Conservation (phyloP, 1,284 basidiomycete genomes). For the Puccinia horiana region DNA sequence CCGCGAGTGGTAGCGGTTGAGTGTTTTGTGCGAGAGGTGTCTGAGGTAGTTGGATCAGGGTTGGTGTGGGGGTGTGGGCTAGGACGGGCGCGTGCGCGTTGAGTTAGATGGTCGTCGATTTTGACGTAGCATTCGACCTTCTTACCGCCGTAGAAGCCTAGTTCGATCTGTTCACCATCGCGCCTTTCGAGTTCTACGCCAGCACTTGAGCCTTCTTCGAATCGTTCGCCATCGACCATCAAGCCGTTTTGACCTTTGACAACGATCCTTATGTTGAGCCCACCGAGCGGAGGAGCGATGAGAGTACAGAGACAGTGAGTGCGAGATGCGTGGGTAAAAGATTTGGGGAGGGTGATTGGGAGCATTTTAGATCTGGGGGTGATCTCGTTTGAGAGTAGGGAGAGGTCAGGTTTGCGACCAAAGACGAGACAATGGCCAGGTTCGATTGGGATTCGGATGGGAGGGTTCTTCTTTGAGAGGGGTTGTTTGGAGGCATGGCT, state of each 20-base stretch:
- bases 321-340: constrained; percentile 49
- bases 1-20: not conserved
- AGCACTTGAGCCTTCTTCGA: constrained; percentile 39
- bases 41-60: not conserved
- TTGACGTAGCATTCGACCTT: constrained; percentile 44
- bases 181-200: constrained; percentile 33
- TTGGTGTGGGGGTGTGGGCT: not conserved
- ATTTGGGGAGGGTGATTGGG: constrained; percentile 39
- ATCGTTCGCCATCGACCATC: constrained; percentile 44
- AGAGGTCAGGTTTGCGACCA: constrained; percentile 44
- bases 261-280: constrained; percentile 36
- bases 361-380: constrained; percentile 29
- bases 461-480: not conserved
- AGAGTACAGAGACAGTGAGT: constrained; percentile 46
- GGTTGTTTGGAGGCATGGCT: not conserved
- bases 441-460: constrained; percentile 31
- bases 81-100: constrained; percentile 2
- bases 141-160: constrained; percentile 47
- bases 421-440: constrained; percentile 47
- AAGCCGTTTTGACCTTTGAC: constrained; percentile 49
- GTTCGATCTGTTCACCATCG: constrained; percentile 48
- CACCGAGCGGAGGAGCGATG: constrained; percentile 46
- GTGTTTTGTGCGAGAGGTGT: not conserved
- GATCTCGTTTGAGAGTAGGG: constrained; percentile 17
- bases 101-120: constrained; percentile 20